Percentiles rank a stretch among this genome's conserved stretches.
These are phyloP conservation scores for Candida labiduridarum DNA, from an alignment of 1,139 yeast species.

Conservation along the genomic window DNA sequence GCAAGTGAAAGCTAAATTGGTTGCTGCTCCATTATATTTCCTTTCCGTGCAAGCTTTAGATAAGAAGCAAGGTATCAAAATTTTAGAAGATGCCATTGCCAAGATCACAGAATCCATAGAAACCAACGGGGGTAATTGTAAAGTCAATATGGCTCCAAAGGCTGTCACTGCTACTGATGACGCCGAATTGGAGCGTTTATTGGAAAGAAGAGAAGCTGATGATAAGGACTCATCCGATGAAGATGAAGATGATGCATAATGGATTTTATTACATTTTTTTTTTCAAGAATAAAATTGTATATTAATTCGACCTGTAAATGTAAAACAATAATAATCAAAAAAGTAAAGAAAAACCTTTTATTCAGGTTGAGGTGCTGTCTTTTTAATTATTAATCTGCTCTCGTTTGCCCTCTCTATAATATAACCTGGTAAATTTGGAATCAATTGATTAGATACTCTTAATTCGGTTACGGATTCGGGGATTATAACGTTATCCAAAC, in stretches of 20 bases:
- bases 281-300: neutral
- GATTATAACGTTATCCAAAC: constrained; percentile 39
- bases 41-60: constrained; percentile 92
- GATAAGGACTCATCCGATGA: constrained; percentile 48
- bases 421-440: constrained; percentile 40
- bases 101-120: constrained; percentile 71
- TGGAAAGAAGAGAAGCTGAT: constrained; percentile 58
- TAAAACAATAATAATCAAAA: neutral
- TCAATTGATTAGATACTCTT: constrained; percentile 38
- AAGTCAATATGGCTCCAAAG: constrained; percentile 96
- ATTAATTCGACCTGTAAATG: neutral
- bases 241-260: constrained; percentile 39
- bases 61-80: constrained; percentile 82
- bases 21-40: constrained; percentile 97
- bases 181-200: constrained; percentile 93
- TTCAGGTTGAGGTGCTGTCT: constrained; percentile 19
- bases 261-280: neutral
- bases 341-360: neutral
- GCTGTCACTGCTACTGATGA: constrained; percentile 98
- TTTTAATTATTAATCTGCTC: constrained; percentile 31
- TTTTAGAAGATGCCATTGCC: constrained; percentile 77
- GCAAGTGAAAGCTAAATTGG: constrained; percentile 88
- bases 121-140: constrained; percentile 81
- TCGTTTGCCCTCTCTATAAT: constrained; percentile 46
- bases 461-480: constrained; percentile 44